Evolutionary conservation across 1,284 basidiomycete species (phyloP).

Genomic region (Anthracocystis setariae): DNA sequence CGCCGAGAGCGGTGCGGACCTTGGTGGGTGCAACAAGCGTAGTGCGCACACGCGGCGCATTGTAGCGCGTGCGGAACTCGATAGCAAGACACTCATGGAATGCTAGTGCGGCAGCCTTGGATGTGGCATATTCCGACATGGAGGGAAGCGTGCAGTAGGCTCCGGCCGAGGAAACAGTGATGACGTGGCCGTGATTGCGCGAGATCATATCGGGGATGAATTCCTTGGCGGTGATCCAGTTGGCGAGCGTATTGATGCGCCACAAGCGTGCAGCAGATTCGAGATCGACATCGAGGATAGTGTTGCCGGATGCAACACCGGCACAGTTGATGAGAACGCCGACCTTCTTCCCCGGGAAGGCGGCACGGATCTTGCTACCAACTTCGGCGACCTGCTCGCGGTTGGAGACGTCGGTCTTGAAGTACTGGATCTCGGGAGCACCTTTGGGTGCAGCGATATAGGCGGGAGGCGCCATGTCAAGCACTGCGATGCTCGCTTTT

Average conservation of each 20-base stretch:
- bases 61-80: slow-evolving; percentile 62
- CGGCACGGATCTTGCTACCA: slow-evolving; percentile 51
- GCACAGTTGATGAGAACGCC: slow-evolving; percentile 64
- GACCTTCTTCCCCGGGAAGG: slow-evolving; percentile 49
- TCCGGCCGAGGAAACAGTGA: slow-evolving; percentile 61
- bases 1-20: slow-evolving; percentile 64
- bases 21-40: slow-evolving; percentile 64
- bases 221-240: slow-evolving; percentile 61
- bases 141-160: slow-evolving; percentile 59
- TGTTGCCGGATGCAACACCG: slow-evolving; percentile 60
- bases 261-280: slow-evolving; percentile 49
- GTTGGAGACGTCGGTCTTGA: slow-evolving; percentile 64
- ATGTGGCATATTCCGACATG: slow-evolving; percentile 61
- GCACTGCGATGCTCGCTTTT: slow-evolving; percentile 60
- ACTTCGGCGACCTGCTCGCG: slow-evolving; percentile 53
- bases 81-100: slow-evolving; percentile 63
- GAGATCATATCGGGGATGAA: slow-evolving; percentile 63
- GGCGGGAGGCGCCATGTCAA: slow-evolving; percentile 62
- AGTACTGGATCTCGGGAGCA: slow-evolving; percentile 63
- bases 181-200: slow-evolving; percentile 64
- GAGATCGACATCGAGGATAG: slow-evolving; percentile 56
- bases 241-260: slow-evolving; percentile 62
- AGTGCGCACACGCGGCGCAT: slow-evolving; percentile 58
- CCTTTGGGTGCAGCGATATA: slow-evolving; percentile 60
- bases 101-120: slow-evolving; percentile 63